These are phyloP conservation scores for Umbelopsis sp. DNA, from an alignment of 192 early-diverging fungal species.

Conservation along the genomic window DNA sequence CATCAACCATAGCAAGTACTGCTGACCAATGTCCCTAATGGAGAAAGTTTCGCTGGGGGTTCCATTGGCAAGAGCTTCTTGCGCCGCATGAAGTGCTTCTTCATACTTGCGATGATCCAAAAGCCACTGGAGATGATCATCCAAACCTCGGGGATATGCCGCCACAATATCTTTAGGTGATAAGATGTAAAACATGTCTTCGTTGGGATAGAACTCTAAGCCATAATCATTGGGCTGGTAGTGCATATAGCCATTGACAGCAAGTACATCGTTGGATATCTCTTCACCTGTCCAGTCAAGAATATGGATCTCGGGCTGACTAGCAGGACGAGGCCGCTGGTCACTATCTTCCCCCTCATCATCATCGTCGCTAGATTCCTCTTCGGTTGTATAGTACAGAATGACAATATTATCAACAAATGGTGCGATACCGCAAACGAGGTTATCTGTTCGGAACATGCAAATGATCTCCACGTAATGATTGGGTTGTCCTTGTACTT, in stretches of 20 bases:
- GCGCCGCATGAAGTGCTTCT: conserved; percentile 73
- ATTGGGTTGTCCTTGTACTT: conserved; percentile 44
- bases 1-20: conserved; percentile 77
- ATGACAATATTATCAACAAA: conserved; percentile 71
- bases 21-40: conserved; percentile 80
- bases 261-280: conserved; percentile 85
- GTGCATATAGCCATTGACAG: conserved; percentile 81
- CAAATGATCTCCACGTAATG: conserved; percentile 62
- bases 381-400: conserved; percentile 65
- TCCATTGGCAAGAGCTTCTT: conserved; percentile 45
- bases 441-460: conserved; percentile 77
- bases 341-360: conserved; percentile 17
- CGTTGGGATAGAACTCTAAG: conserved; percentile 66
- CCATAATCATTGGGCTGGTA: conserved; percentile 96
- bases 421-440: conserved; percentile 88
- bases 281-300: conserved; percentile 80
- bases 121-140: conserved; percentile 95
- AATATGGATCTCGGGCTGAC: conserved; percentile 90
- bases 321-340: conserved; percentile 45
- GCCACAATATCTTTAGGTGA: conserved; percentile 94
- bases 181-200: conserved; percentile 89
- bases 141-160: conserved; percentile 83
- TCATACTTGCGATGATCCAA: conserved; percentile 77
- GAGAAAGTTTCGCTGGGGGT: conserved; percentile 48
- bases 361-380: conserved; percentile 54